Conservation (phyloP, 75 land plant genomes). For the Ceratopteris richardii region DNA sequence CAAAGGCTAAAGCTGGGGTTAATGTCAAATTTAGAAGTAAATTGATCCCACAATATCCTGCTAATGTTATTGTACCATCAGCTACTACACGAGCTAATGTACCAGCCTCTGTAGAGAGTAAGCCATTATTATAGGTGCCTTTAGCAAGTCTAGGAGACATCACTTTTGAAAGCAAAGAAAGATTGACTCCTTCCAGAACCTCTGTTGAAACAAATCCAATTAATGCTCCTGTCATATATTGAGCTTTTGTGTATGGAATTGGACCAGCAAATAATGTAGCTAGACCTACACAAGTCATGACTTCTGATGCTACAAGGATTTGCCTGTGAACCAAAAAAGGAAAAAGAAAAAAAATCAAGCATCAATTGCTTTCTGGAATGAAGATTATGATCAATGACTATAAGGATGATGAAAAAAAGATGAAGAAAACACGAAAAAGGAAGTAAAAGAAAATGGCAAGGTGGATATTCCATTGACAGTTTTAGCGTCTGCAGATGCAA, state of each 20-base stretch:
- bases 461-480: too few relatives aligned
- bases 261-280: constrained; percentile 51
- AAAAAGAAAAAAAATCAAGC: too few relatives aligned
- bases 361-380: too few relatives aligned
- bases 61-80: constrained; percentile 65
- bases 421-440: too few relatives aligned
- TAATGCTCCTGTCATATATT: constrained; percentile 75
- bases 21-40: constrained; percentile 58
- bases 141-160: constrained; percentile 75
- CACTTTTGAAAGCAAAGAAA: constrained; percentile 64
- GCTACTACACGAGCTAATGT: constrained; percentile 70
- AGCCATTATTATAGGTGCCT: constrained; percentile 76
- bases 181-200: constrained; percentile 93
- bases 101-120: constrained; percentile 87
- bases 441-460: too few relatives aligned
- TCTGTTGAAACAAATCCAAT: constrained; percentile 82
- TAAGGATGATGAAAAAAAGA: too few relatives aligned
- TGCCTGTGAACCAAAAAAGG: constrained; percentile 66
- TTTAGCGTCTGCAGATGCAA: too few relatives aligned
- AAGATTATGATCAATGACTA: too few relatives aligned
- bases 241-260: constrained; percentile 51
- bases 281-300: constrained; percentile 66
- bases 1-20: constrained; percentile 48
- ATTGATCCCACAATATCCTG: constrained; percentile 48
- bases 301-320: constrained; percentile 73